Percentiles rank a stretch among this genome's conserved stretches.
phyloP scores from a whole-genome alignment of 495 filamentous ascomycete genomes.

The Podospora conica region DNA sequence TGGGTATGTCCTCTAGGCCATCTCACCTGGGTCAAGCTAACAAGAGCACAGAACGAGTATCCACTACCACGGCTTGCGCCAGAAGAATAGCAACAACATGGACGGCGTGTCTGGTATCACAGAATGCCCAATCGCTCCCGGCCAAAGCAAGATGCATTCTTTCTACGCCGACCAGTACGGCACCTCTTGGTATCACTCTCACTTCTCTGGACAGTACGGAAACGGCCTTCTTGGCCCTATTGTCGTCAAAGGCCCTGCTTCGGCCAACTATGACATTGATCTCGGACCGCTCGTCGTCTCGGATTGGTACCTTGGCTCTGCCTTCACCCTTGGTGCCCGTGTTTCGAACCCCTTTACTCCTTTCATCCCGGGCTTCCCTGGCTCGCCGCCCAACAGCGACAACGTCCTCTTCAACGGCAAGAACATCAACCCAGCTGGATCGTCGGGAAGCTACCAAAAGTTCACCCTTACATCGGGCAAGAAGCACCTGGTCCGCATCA shows the following conservation, averaged over 20 bases:
- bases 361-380: slow-evolving; percentile 28
- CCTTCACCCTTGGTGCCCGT: slow-evolving; percentile 15
- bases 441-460: slow-evolving; percentile 25
- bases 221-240: slow-evolving; percentile 46
- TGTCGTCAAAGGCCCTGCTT: slow-evolving; percentile 50
- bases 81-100: slow-evolving; percentile 30
- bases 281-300: slow-evolving; percentile 38
- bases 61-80: slow-evolving; percentile 51
- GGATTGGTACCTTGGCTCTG: slow-evolving; percentile 39
- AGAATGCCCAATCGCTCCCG: slow-evolving; percentile 47
- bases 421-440: slow-evolving; percentile 31
- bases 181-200: slow-evolving; percentile 46
- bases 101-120: slow-evolving; percentile 44
- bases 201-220: slow-evolving; percentile 50
- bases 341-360: slow-evolving; percentile 23
- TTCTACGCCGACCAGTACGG: slow-evolving; percentile 49
- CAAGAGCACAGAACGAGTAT: slow-evolving; percentile 30
- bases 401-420: slow-evolving; percentile 38
- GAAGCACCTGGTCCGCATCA: slow-evolving; percentile 45
- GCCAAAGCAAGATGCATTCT: slow-evolving; percentile 36
- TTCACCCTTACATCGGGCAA: slow-evolving; percentile 33
- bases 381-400: slow-evolving; percentile 25
- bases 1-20: slow-evolving; percentile 15
- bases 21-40: not conserved
- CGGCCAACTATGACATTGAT: slow-evolving; percentile 48